A percentile compares a stretch with the other conserved stretches of the same genome.
phyloP scores from a whole-genome alignment of 1,284 basidiomycete genomes.

The Rhodotorula sp. region DNA sequence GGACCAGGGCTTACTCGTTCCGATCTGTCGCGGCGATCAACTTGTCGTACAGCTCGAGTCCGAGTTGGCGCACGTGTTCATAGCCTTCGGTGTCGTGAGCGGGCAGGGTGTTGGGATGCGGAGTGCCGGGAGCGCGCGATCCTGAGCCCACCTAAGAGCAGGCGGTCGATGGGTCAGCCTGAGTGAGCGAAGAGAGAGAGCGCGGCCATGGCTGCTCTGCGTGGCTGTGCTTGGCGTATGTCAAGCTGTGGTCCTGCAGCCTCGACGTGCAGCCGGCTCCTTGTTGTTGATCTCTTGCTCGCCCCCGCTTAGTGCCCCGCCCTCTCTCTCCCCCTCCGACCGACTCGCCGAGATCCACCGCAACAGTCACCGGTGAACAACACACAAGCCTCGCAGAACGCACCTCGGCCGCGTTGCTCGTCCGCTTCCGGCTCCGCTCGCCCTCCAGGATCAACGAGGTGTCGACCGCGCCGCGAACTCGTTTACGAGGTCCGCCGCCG shows the following conservation, averaged over 20 bases:
- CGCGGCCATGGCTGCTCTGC: too few species aligned
- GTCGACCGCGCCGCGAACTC: conserved; percentile 5
- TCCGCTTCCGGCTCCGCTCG: conserved; percentile 6
- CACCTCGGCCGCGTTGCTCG: conserved; percentile 6
- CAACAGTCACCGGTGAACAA: background rate
- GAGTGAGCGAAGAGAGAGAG: too few species aligned
- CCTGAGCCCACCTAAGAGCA: background rate
- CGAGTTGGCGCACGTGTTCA: conserved; percentile 13
- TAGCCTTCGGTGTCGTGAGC: conserved; percentile 23
- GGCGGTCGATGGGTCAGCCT: background rate
- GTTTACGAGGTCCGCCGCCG: conserved; percentile 1
- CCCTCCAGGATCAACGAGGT: conserved; percentile 6
- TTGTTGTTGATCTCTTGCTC: too few species aligned
- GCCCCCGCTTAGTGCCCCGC: too few species aligned
- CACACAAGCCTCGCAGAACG: background rate
- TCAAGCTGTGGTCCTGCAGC: too few species aligned
- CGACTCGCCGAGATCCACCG: background rate
- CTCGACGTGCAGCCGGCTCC: too few species aligned
- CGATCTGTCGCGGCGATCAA: conserved; percentile 15
- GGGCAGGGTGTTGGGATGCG: background rate
- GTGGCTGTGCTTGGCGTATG: background rate
- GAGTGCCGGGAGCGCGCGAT: background rate
- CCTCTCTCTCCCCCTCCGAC: background rate
- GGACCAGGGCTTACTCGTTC: background rate
- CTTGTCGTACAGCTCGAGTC: conserved; percentile 22